Evolutionary conservation across 1,284 basidiomycete species (phyloP), one percentile per base, ranked within the genome.

Genomic region (Bondarzewia mesenterica): DNA sequence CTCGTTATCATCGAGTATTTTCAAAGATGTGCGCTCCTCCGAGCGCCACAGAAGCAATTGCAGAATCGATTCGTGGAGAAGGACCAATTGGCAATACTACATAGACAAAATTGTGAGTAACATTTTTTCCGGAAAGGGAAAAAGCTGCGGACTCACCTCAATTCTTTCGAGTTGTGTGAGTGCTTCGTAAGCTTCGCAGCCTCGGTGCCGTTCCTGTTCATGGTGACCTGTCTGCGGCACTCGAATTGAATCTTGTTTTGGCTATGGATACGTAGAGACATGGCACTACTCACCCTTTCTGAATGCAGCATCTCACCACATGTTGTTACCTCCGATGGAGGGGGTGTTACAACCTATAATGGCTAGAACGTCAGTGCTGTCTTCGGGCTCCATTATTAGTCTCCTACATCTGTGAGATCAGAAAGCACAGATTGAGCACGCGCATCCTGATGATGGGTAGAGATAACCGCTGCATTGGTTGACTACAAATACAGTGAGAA

Each of bases 31-130:
- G 18, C 85, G 81, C 29, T 73, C 62, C 2, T 80, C 82, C 14
- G 66, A 65, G 15, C 82, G 75, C 82, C 85, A 87, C 14, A 87
- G 63, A 6, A 85, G 65, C 15, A 89, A 68, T 58, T 89, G 85
- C 38, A 81, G 67, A 35, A 85, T 68, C 2, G 80, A 72, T 62
- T 86, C 84, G 3, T 78, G 81, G 7, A 85, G 68, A 10, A 89
- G 73, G 21, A 89, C 72, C 52, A 82, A 78, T 23, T 75, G 64
- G 59, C 82, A 85, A 55, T 87, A 89, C 84, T 89, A 53, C 39
- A 27, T 15, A 23, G 3, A 25, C 25, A 32, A 46, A 40, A 47
- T 36, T 42, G 42, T 44, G 37, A 36, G 42, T 36, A 22, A 43
- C 16, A 15, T 18, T 29, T 43, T n/a, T 32, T 32, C n/a, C 29